Evolutionary conservation across 257 asterid genomes (phyloP).

Genomic region (Jasminum sambac): DNA sequence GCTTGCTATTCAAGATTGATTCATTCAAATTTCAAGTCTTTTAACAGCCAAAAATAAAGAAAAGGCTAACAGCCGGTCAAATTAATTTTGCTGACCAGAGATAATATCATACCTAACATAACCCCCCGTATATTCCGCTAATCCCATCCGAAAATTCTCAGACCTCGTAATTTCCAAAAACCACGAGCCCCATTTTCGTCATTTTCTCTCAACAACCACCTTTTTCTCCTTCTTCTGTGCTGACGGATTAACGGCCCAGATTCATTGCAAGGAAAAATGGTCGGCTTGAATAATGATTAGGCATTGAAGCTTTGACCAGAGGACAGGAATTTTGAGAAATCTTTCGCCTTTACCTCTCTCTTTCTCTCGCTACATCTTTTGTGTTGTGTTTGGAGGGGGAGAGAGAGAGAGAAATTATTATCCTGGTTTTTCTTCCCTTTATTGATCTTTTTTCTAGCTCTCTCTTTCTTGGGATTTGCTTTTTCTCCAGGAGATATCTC

Average conservation of each 20-base stretch:
- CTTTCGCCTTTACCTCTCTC: constrained; percentile 9
- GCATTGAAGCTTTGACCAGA: constrained; percentile 48
- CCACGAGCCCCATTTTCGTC: constrained; percentile 23
- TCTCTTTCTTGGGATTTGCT: not conserved
- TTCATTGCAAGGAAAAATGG: constrained; percentile 33
- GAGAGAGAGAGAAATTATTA: not conserved
- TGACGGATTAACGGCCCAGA: constrained; percentile 32
- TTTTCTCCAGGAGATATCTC: constrained; percentile 1
- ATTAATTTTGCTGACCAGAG: constrained; percentile 15
- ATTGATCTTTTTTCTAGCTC: constrained; percentile 14
- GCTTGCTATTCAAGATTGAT: constrained; percentile 9
- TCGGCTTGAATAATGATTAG: constrained; percentile 47
- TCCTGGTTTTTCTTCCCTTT: not conserved
- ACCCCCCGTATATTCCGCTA: constrained; percentile 48
- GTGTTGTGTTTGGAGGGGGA: not conserved
- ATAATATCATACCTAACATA: not conserved
- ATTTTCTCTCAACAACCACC: not conserved
- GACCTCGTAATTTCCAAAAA: constrained; percentile 23
- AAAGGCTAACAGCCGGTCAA: constrained; percentile 31
- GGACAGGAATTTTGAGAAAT: constrained; percentile 17
- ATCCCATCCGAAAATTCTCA: constrained; percentile 1
- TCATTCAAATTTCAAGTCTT: constrained; percentile 33
- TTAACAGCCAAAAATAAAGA: not conserved
- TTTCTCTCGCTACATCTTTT: constrained; percentile 3
- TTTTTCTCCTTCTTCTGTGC: not conserved